Evolutionary conservation across 78 protist species (phyloP).

Genomic region (Bodo saltans): DNA sequence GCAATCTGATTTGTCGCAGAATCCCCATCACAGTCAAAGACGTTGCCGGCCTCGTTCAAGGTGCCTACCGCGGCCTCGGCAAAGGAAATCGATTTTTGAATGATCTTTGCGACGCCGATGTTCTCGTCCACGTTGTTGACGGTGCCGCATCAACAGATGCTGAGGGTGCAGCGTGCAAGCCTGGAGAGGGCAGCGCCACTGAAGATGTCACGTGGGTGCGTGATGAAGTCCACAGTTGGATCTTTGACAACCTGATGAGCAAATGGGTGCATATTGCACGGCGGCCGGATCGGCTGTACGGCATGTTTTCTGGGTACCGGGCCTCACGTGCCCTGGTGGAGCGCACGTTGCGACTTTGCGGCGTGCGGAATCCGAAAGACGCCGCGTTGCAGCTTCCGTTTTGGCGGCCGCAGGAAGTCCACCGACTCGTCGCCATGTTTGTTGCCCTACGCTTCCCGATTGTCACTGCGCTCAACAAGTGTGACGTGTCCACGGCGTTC

Average conservation of each 20-base stretch:
- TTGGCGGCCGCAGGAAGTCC: slow-evolving; percentile 1
- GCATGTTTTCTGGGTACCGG: slow-evolving; percentile 50
- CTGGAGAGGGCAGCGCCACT: slow-evolving; percentile 41
- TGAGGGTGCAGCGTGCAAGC: slow-evolving; percentile 54
- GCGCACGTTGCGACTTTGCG: not conserved
- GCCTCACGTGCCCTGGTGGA: slow-evolving; percentile 19
- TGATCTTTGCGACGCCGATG: slow-evolving; percentile 73
- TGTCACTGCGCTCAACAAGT: slow-evolving; percentile 50
- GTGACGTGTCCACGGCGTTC: slow-evolving; percentile 20
- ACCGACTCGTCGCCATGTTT: slow-evolving; percentile 52
- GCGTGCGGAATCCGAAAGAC: not conserved
- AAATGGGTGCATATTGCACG: slow-evolving; percentile 48
- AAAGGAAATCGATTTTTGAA: slow-evolving; percentile 75
- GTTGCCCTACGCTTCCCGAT: slow-evolving; percentile 60
- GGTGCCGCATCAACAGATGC: slow-evolving; percentile 65
- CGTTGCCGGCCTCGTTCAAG: slow-evolving; percentile 87
- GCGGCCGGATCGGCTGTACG: slow-evolving; percentile 23
- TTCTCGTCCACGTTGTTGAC: slow-evolving; percentile 75
- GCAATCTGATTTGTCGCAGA: slow-evolving; percentile 42
- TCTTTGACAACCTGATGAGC: slow-evolving; percentile 47
- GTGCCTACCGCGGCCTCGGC: slow-evolving; percentile 68
- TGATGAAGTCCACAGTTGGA: slow-evolving; percentile 66
- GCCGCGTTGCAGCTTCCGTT: not conserved
- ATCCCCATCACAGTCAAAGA: slow-evolving; percentile 65
- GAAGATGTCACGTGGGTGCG: slow-evolving; percentile 69